Conservation (phyloP, 225 moss, liverwort and hornwort genomes). For the Physcomitrium patens region DNA sequence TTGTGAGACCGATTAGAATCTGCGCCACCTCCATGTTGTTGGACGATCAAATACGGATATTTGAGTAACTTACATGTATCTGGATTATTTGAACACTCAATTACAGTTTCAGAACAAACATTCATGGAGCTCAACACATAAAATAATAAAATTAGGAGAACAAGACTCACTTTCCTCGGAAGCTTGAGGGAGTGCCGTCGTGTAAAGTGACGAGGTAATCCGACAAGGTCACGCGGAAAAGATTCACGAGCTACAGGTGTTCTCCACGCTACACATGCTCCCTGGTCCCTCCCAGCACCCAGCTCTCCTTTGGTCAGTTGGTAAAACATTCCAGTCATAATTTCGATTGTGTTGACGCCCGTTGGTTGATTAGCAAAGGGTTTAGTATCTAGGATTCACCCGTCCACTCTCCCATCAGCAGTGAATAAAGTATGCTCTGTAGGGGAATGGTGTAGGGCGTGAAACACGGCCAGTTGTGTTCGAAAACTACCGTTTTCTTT, state of each 20-base stretch:
- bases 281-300: constrained; percentile 32
- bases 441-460: background rate
- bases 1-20: constrained; percentile 29
- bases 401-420: background rate
- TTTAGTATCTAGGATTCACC: background rate
- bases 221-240: constrained; percentile 14
- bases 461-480: background rate
- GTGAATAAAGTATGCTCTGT: background rate
- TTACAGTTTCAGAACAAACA: constrained; percentile 6
- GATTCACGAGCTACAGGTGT: constrained; percentile 28
- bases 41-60: constrained; percentile 21
- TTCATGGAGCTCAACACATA: background rate
- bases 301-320: constrained; percentile 17
- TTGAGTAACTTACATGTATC: constrained; percentile 6
- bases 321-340: background rate
- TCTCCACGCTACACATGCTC: background rate
- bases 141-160: constrained; percentile 5
- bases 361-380: background rate
- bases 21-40: constrained; percentile 7
- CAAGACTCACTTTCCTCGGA: constrained; percentile 33
- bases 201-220: constrained; percentile 28
- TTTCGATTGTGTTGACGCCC: background rate
- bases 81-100: constrained; percentile 9
- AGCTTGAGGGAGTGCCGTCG: constrained; percentile 19
- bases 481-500: background rate